A percentile compares a stretch with the other conserved stretches of the same genome.
These are phyloP conservation scores for Stromatinia cepivora DNA, from an alignment of 2,329 filamentous ascomycete species.

Conservation along the genomic window DNA sequence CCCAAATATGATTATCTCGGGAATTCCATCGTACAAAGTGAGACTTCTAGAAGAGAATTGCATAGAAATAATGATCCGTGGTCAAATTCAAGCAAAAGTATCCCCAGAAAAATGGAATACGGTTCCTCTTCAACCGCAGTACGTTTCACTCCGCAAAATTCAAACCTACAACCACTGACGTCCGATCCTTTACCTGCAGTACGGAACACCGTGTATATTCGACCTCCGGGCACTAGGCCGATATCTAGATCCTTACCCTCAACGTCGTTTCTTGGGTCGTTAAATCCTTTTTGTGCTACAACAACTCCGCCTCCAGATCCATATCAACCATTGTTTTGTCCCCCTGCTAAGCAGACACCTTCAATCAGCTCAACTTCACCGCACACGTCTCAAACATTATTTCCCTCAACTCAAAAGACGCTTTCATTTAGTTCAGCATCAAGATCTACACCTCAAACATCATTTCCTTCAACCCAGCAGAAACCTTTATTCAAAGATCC, in stretches of 20 bases:
- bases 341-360: not conserved
- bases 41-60: not conserved
- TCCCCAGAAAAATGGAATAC: not conserved
- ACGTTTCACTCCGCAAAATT: not conserved
- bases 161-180: not conserved
- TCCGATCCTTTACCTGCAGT: not conserved
- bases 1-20: not conserved
- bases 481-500: not conserved
- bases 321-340: not conserved
- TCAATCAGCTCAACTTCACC: not conserved
- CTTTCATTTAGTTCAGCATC: too few species aligned
- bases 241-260: not conserved
- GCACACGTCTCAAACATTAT: too few species aligned
- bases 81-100: not conserved
- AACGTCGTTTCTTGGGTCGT: not conserved
- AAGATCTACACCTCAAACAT: too few species aligned
- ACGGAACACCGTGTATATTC: not conserved
- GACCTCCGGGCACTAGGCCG: constrained; percentile 3
- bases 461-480: too few species aligned
- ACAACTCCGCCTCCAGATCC: too few species aligned
- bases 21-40: not conserved
- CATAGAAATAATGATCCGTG: not conserved
- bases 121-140: not conserved
- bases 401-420: too few species aligned
- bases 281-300: not conserved